Percentiles rank a stretch among this genome's conserved stretches.
These are phyloP conservation scores for Eucalyptus regnans DNA, from an alignment of 345 rosid species.

Conservation along the genomic window DNA sequence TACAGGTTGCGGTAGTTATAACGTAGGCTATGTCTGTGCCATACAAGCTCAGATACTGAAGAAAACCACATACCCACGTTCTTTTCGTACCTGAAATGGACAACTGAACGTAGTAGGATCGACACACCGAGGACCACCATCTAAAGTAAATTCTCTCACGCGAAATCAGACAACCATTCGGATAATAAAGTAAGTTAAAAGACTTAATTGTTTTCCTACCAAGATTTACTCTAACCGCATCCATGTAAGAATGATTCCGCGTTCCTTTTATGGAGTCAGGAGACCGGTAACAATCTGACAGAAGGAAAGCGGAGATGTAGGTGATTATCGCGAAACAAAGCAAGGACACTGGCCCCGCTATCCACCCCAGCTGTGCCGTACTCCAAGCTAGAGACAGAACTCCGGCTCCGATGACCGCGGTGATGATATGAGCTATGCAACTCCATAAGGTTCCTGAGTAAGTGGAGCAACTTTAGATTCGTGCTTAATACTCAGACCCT, in stretches of 20 bases:
- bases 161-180: not conserved
- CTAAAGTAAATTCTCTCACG: not conserved
- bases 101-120: not conserved
- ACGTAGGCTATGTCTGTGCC: conserved; percentile 51
- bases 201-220: conserved; percentile 6
- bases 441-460: conserved; percentile 46
- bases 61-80: conserved; percentile 46
- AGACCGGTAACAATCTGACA: conserved; percentile 44
- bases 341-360: conserved; percentile 39
- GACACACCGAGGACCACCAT: not conserved
- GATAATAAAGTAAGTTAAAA: not conserved
- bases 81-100: conserved; percentile 28
- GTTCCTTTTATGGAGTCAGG: conserved; percentile 30
- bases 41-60: conserved; percentile 33
- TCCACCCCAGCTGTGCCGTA: conserved; percentile 61
- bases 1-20: conserved; percentile 46
- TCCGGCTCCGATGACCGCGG: conserved; percentile 41
- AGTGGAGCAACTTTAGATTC: not conserved
- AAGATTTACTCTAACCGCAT: conserved; percentile 29
- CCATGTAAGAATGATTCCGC: conserved; percentile 23
- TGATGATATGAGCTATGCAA: conserved; percentile 33
- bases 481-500: not conserved
- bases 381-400: conserved; percentile 60
- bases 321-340: conserved; percentile 42
- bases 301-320: conserved; percentile 31